Percentiles rank a stretch among this genome's conserved stretches.
phyloP scores from a whole-genome alignment of 2,329 filamentous ascomycete genomes.

The Fusarium sp. region DNA sequence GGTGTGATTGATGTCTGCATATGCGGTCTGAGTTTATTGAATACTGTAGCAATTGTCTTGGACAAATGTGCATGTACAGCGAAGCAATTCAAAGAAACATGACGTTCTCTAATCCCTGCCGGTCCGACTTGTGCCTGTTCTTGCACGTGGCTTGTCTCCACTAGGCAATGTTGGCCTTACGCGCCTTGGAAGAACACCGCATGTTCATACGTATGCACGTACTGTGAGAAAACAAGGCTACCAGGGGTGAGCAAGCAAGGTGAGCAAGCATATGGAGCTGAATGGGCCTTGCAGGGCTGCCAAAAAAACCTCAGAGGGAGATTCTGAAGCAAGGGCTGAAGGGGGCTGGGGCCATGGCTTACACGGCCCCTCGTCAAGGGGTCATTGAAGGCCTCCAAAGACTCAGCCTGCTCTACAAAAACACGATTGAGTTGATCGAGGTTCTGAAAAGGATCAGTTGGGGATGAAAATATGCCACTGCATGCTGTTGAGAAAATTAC shows the following conservation, averaged over 20 bases:
- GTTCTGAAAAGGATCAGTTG: slow-evolving; percentile 5
- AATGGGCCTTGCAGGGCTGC: slow-evolving; percentile 5
- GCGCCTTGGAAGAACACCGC: slow-evolving; percentile 1
- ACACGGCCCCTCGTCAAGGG: background rate
- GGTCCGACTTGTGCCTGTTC: slow-evolving; percentile 27
- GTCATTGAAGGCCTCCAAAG: background rate
- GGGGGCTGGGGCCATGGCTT: slow-evolving; percentile 12
- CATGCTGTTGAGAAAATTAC: slow-evolving; percentile 28
- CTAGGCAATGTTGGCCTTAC: background rate
- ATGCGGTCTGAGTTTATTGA: slow-evolving; percentile 11
- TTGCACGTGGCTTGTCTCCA: slow-evolving; percentile 27
- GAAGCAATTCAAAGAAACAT: slow-evolving; percentile 4
- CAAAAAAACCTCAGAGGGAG: slow-evolving; percentile 19
- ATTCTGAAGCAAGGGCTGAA: slow-evolving; percentile 16
- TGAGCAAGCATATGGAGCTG: slow-evolving; percentile 1
- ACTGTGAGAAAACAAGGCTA: background rate
- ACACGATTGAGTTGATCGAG: slow-evolving; percentile 10
- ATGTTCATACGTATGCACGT: slow-evolving; percentile 4
- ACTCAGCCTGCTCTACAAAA: background rate
- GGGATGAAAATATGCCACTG: slow-evolving; percentile 2
- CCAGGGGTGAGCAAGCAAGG: background rate
- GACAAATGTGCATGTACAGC: slow-evolving; percentile 15
- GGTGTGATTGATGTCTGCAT: slow-evolving; percentile 15
- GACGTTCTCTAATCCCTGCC: slow-evolving; percentile 20
- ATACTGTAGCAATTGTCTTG: background rate